phyloP scores from a whole-genome alignment of 805 yeast genomes.

The Hermanozyma aechmeae region DNA sequence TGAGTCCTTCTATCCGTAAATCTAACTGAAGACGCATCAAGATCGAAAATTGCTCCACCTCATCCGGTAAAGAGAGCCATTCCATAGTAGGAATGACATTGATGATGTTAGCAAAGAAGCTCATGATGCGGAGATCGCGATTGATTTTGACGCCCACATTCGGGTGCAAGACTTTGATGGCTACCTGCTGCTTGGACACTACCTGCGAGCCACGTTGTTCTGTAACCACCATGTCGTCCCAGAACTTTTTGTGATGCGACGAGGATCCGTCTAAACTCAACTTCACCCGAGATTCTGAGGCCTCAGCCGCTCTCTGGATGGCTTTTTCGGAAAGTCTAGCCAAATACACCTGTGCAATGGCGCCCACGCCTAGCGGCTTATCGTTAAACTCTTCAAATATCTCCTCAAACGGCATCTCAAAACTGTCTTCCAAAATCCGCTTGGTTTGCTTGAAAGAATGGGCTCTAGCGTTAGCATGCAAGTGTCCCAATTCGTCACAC shows the following conservation, averaged over 20 bases:
- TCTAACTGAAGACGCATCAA: constrained; percentile 88
- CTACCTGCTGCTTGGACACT: constrained; percentile 52
- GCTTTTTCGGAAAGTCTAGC: constrained; percentile 51
- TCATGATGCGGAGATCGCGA: constrained; percentile 81
- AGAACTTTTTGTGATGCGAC: constrained; percentile 10
- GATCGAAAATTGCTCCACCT: constrained; percentile 77
- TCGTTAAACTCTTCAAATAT: constrained; percentile 72
- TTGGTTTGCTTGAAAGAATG: constrained; percentile 62
- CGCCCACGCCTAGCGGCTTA: constrained; percentile 90
- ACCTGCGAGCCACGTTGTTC: constrained; percentile 20
- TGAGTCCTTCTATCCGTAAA: constrained; percentile 80
- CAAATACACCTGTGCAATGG: constrained; percentile 91
- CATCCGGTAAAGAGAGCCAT: constrained; percentile 93
- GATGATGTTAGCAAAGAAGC: constrained; percentile 61
- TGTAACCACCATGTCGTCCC: constrained; percentile 26
- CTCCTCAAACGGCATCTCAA: constrained; percentile 55
- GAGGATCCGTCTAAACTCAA: constrained; percentile 4
- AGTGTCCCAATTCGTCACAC: constrained; percentile 64
- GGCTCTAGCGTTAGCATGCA: constrained; percentile 77
- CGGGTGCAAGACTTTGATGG: constrained; percentile 91
- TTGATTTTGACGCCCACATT: constrained; percentile 60
- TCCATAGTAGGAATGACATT: constrained; percentile 88
- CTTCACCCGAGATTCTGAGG: constrained; percentile 10
- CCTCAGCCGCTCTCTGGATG: constrained; percentile 24
- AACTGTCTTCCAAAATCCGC: constrained; percentile 47